Evolutionary conservation across 306 rosid species (phyloP).

Genomic region (Casuarina glauca): DNA sequence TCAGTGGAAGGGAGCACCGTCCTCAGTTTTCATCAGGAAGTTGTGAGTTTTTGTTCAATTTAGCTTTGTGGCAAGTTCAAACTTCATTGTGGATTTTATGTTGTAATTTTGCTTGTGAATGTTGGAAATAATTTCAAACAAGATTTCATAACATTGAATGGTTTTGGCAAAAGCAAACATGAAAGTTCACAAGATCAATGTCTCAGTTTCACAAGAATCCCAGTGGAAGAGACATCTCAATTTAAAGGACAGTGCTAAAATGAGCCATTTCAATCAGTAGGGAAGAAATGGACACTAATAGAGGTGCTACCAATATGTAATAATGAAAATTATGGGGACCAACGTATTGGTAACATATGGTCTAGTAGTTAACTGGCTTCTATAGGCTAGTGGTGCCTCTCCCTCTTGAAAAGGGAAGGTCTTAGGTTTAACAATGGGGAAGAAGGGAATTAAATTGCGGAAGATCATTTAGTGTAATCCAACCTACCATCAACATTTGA

Average conservation of each 20-base stretch:
- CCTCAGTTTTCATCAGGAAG: slow-evolving; percentile 83
- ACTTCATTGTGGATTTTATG: not conserved
- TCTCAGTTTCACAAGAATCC: not conserved
- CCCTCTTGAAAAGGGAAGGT: not conserved
- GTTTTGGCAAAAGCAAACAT: not conserved
- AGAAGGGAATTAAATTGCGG: not conserved
- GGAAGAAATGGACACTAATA: not conserved
- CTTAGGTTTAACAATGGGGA: not conserved
- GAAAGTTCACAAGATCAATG: not conserved
- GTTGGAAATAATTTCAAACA: not conserved
- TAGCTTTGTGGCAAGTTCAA: not conserved
- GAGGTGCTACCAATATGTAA: not conserved
- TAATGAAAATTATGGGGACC: not conserved
- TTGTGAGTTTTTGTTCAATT: slow-evolving; percentile 54
- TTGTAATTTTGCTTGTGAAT: not conserved
- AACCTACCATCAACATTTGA: not conserved
- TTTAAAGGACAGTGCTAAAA: not conserved
- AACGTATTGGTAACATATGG: not conserved
- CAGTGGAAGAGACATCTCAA: not conserved
- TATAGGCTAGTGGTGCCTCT: not conserved
- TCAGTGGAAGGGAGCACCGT: slow-evolving; percentile 87
- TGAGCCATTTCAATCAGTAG: not conserved
- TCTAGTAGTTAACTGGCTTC: not conserved
- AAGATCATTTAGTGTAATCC: not conserved
- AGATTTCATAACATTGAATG: not conserved